These are phyloP conservation scores for Ophiocordyceps camponoti-rufipedis DNA, from an alignment of 2,329 filamentous ascomycete species.

Conservation along the genomic window DNA sequence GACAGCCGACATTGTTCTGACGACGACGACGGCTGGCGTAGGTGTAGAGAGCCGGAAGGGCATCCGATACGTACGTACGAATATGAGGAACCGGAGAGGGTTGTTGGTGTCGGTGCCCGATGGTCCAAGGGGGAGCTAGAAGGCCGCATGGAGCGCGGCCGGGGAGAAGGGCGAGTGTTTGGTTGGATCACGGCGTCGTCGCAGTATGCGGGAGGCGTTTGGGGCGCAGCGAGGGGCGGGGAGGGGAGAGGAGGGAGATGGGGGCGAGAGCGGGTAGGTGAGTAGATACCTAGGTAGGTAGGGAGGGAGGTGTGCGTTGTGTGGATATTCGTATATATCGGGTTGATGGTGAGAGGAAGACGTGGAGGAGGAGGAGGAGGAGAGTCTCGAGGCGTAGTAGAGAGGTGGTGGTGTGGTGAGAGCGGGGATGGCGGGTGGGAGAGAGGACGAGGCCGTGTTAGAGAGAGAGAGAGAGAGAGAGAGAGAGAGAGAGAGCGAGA, in stretches of 20 bases:
- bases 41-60: not conserved
- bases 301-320: not conserved
- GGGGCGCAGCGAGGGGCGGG: too few relatives aligned
- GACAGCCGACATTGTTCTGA: not conserved
- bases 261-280: too few relatives aligned
- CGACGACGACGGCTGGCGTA: not conserved
- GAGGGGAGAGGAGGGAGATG: too few relatives aligned
- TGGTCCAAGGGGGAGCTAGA: conserved; percentile 1
- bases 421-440: not conserved
- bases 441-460: not conserved
- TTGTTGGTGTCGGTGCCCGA: conserved; percentile 1
- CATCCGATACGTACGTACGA: not conserved
- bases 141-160: conserved; percentile 17
- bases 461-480: not conserved
- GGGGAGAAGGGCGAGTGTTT: conserved; percentile 12
- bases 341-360: not conserved
- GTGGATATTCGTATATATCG: not conserved
- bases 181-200: conserved; percentile 8
- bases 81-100: not conserved
- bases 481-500: not conserved
- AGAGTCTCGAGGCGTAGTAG: not conserved
- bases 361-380: not conserved
- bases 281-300: not conserved
- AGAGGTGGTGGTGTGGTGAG: not conserved
- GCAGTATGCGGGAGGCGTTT: not conserved